Base-by-base conservation (phyloP, 805 yeast genomes). In the Jamesozyma spencerorum region DNA sequence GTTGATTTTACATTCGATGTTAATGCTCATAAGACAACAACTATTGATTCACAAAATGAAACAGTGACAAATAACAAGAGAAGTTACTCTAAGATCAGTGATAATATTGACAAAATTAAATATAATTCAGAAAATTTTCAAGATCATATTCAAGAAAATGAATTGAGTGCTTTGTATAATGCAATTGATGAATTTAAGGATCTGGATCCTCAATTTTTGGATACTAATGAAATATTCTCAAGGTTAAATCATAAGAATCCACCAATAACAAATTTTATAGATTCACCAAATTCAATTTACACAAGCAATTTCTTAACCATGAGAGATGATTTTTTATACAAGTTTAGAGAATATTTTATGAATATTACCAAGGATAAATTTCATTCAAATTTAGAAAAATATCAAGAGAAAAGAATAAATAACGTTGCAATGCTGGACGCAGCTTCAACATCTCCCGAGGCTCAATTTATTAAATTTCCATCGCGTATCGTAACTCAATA, bases 201-300 rank as follows among this genome's bases (percentile, higher is more conserved):
- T 40, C 29, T 57, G 22, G 58, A 57, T 39, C 62, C 62, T 2
- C 45, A 50, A 39, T 57, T 57, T 34, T 41, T 57, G 24, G 55
- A 57, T 36, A 38, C 43, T 6, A 43, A 46, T 6, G 41, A 53
- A 30, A 40, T 57, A 1, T 55, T 57, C 20, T 43, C 48, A 3
- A 43, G 54, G 1, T 45, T 49, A 27, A 43, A 46, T 18, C 31
- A 37, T 18, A 35, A 17, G 38, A 31, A 34, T 31, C 6, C 43
- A 44, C 18, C 37, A 20, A n/a, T 39, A 43, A 17, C 43, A 19
- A 33, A 41, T 50, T 22, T 41, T 36, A 26, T 49, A 18, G 55
- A 51, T 41, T 33, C 52, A 4, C 55, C 54, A 33, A 54, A 53
- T 41, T 43, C 51, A n/a, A 43, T 53, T 2, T 57, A 53, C 36